Evolutionary conservation across 495 filamentous ascomycete species (phyloP), one percentile per base, ranked within the genome.

Genomic region (Podospora anserina): DNA sequence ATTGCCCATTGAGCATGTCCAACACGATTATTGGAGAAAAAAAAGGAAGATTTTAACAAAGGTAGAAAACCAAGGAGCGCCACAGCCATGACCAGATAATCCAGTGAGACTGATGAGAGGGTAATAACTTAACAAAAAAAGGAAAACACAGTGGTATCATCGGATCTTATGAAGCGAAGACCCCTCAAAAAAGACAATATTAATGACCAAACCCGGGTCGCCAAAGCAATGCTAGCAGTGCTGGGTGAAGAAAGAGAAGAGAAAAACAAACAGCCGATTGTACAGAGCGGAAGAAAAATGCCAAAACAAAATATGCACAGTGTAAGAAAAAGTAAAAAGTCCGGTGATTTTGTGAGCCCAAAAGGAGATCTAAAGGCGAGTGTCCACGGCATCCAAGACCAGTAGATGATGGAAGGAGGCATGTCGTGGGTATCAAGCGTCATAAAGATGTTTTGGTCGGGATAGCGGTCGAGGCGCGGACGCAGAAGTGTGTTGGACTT

Each of bases 141-240:
- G 18, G 15, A 49, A 49, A 49, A 49, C 39, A 11, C 39, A 49
- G 39, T 49, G 39, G 39, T 49, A 49, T 49, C 39, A 49, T 49
- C 39, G 39, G 39, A 49, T 49, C 39, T 49, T 61, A 26, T 28
- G 28, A 61, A 26, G 18, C 11, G 60, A 30, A 15, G 20, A 34
- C 1, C 6, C 15, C 55, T 6, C 57, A 20, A 49, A 61, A 65
- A n/a, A 57, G 16, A 67, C 20, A 69, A 63, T 63, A 63, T 69
- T 66, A 71, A 71, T 32, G 54, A 75, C 71, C 71, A 49, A 69
- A 44, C 67, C 71, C 62, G 64, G 69, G 68, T 65, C 69, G 54
- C 67, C 65, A 69, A 53, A 66, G 69, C 63, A 70, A 70, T 72
- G 66, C 72, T 44, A 63, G 61, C 66, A 74, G 27, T 57, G 66